phyloP scores from a whole-genome alignment of 306 rosid species.

The Mucuna pruriens region DNA sequence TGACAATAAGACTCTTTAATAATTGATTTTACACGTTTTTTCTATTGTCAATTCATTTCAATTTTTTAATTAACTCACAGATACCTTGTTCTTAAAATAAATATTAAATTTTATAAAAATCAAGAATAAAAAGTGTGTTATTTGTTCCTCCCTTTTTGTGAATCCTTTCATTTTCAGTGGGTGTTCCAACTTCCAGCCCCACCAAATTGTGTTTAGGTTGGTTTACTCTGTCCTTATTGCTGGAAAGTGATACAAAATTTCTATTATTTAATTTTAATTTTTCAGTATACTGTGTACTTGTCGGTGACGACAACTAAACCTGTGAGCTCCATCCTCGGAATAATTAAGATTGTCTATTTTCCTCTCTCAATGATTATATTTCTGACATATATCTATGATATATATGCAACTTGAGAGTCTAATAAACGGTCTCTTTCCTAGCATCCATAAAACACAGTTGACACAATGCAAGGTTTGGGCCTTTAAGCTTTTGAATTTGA shows the following conservation, averaged over 20 bases:
- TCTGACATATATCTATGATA: neutral
- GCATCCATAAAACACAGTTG: neutral
- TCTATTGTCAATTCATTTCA: neutral
- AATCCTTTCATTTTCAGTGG: neutral
- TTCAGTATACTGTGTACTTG: constrained; percentile 47
- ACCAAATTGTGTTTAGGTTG: neutral
- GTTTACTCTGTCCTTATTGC: neutral
- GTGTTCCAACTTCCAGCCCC: neutral
- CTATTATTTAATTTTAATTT: constrained; percentile 14
- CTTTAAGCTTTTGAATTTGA: constrained; percentile 3
- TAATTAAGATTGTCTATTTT: constrained; percentile 4
- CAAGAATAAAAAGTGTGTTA: neutral
- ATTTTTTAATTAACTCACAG: neutral
- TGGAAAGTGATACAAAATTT: neutral
- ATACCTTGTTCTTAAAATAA: neutral
- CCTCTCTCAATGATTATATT: constrained; percentile 2
- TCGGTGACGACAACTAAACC: constrained; percentile 73
- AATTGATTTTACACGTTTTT: neutral
- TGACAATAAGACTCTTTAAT: neutral
- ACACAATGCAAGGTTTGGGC: neutral
- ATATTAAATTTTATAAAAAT: neutral
- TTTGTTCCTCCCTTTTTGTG: neutral
- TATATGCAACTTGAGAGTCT: neutral
- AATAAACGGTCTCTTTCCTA: neutral
- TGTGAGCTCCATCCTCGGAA: constrained; percentile 74